Base-by-base conservation (phyloP, 2,329 filamentous ascomycete species). In the Fusarium albosuccineum region DNA sequence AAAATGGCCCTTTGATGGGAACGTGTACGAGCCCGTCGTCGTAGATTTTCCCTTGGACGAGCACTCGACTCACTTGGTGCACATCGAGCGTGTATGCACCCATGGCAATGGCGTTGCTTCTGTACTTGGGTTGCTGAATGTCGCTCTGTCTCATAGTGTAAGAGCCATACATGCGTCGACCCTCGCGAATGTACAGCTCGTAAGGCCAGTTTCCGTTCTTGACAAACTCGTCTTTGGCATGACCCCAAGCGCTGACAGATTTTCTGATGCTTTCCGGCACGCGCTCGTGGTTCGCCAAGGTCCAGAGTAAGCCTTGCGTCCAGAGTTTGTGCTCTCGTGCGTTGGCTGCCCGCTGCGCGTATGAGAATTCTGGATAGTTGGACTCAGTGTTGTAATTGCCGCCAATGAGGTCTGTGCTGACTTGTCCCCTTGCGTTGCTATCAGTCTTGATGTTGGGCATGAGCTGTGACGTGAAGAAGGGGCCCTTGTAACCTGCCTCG, bases 361-460 rank as follows among this genome's bases (percentile, higher is more conserved):
- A 68, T 6, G 64, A 67, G 60, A 58, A 67, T 4, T 59, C 44
- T 0, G 65, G 64, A 6, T 67, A 68, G 60, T 68, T 68, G 37
- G 64, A 56, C n/a, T 44, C 13, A 1, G 46, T 16, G 7, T 66
- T 50, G 8, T 53, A 66, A 39, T 67, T 68, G 2, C 52, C 65
- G 2, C 65, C 66, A 6, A 68, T 68, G n/a, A 66, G 55, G 17
- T 68, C 66, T 7, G 66, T 68, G 30, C 66, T 68, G 30, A 68
- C 62, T 6, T 68, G 66, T 3, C 66, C 57, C 16, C 52, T 53
- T 9, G 66, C 66, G 39, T 68, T 68, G 17, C 49, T 34, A 30
- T 68, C 66, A 2, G 66, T 68, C 62, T 68, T 68, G 46, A 68
- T 16, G 6, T 68, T 68, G 22, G 66, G 66, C 66, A 68, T 68